A percentile compares a stretch with the other conserved stretches of the same genome.
These are phyloP conservation scores for Physcomitrium patens DNA, from an alignment of 225 moss, liverwort and hornwort genomes.

Conservation along the genomic window DNA sequence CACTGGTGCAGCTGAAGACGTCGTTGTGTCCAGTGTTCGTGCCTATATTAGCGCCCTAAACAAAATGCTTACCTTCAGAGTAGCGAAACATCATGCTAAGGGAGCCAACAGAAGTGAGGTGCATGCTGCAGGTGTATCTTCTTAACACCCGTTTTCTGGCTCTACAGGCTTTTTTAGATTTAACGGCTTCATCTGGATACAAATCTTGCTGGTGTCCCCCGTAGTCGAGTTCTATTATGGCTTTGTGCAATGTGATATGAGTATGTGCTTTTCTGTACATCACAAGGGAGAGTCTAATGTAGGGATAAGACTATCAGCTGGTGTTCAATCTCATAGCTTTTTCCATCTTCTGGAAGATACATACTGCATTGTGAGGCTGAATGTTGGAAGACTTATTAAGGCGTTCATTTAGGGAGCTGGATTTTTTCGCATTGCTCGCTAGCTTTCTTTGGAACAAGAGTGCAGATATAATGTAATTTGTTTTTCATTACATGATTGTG, in stretches of 20 bases:
- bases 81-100: conserved; percentile 29
- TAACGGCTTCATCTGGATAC: conserved; percentile 11
- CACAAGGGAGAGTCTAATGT: not conserved
- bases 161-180: conserved; percentile 3
- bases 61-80: conserved; percentile 82
- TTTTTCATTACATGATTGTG: too few species aligned
- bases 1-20: conserved; percentile 84
- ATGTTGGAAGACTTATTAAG: too few species aligned
- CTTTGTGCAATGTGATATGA: not conserved
- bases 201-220: conserved; percentile 13
- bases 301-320: not conserved
- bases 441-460: too few species aligned
- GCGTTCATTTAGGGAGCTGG: too few species aligned
- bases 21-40: conserved; percentile 92
- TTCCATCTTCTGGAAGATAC: too few species aligned
- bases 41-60: conserved; percentile 95
- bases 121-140: conserved; percentile 29
- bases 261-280: too few species aligned
- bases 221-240: not conserved
- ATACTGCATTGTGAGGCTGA: too few species aligned
- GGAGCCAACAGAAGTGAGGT: conserved; percentile 47
- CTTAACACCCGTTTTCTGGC: conserved; percentile 6
- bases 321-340: too few species aligned
- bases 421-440: too few species aligned
- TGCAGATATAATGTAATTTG: too few species aligned